These are phyloP conservation scores for Termitomyces sp. DNA, from an alignment of 768 basidiomycete genomes.

Conservation along the genomic window DNA sequence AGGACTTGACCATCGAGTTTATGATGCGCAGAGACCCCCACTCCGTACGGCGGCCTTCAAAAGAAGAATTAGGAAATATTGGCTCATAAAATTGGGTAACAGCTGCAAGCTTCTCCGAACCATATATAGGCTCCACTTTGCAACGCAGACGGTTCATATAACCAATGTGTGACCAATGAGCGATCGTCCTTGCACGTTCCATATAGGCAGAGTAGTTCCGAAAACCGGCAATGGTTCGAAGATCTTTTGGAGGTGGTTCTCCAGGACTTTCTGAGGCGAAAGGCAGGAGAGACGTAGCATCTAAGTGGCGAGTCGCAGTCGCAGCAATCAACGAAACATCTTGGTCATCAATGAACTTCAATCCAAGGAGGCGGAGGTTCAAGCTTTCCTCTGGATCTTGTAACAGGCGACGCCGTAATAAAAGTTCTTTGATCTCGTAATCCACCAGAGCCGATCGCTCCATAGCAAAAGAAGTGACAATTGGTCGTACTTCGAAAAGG, in stretches of 20 bases:
- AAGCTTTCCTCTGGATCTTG: slow-evolving; percentile 46
- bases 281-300: slow-evolving; percentile 55
- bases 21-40: slow-evolving; percentile 38
- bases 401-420: slow-evolving; percentile 74
- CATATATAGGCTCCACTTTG: slow-evolving; percentile 39
- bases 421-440: slow-evolving; percentile 84
- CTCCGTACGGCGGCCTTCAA: slow-evolving; percentile 34
- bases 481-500: slow-evolving; percentile 85
- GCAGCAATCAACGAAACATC: slow-evolving; percentile 49
- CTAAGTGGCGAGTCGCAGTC: slow-evolving; percentile 50
- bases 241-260: slow-evolving; percentile 69
- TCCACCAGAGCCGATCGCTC: slow-evolving; percentile 71
- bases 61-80: slow-evolving; percentile 47
- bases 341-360: slow-evolving; percentile 59
- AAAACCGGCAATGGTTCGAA: slow-evolving; percentile 73
- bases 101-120: slow-evolving; percentile 41
- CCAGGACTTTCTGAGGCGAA: slow-evolving; percentile 50
- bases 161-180: slow-evolving; percentile 66
- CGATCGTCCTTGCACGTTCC: slow-evolving; percentile 45
- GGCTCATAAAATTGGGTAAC: slow-evolving; percentile 36
- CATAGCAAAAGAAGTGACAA: slow-evolving; percentile 74
- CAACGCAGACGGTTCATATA: slow-evolving; percentile 78
- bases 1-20: slow-evolving; percentile 60
- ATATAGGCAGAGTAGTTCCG: slow-evolving; percentile 46
- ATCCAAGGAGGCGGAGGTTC: slow-evolving; percentile 61